Evolutionary conservation across 805 yeast genomes (phyloP).

Genomic region (Metschnikowia noctiluminum): DNA sequence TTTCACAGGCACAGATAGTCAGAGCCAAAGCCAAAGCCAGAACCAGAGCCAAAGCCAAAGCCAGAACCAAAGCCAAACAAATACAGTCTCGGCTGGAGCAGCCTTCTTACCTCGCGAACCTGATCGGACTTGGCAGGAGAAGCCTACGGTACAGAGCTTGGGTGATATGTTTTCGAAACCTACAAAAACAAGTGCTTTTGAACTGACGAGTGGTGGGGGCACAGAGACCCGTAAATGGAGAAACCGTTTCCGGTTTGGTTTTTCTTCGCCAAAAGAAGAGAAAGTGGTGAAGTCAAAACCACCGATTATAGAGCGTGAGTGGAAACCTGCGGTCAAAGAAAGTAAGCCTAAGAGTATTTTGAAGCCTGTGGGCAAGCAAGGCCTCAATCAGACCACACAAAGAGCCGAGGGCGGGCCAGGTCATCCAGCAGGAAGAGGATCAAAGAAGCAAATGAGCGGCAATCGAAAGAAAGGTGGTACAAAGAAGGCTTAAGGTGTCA

Average conservation of each 20-base stretch:
- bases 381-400: not conserved
- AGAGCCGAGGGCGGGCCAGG: constrained; percentile 1
- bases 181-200: not conserved
- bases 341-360: constrained; percentile 6
- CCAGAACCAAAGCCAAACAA: not conserved
- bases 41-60: not conserved
- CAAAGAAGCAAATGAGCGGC: not conserved
- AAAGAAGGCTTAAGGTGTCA: not conserved
- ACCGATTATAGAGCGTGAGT: not conserved
- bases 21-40: not conserved
- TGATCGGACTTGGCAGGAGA: constrained; percentile 4
- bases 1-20: constrained; percentile 3
- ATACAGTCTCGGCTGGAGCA: constrained; percentile 4
- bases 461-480: not conserved
- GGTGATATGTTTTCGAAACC: constrained; percentile 6
- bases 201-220: not conserved
- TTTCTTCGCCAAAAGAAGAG: constrained; percentile 2
- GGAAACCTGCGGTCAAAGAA: not conserved
- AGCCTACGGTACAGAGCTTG: constrained; percentile 7
- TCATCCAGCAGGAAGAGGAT: not conserved
- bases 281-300: constrained; percentile 4
- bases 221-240: constrained; percentile 2
- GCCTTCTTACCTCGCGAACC: constrained; percentile 10
- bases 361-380: constrained; percentile 1
- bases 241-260: not conserved